Evolutionary conservation across 495 filamentous ascomycete genomes (phyloP).

Genomic region (Halenospora varia): DNA sequence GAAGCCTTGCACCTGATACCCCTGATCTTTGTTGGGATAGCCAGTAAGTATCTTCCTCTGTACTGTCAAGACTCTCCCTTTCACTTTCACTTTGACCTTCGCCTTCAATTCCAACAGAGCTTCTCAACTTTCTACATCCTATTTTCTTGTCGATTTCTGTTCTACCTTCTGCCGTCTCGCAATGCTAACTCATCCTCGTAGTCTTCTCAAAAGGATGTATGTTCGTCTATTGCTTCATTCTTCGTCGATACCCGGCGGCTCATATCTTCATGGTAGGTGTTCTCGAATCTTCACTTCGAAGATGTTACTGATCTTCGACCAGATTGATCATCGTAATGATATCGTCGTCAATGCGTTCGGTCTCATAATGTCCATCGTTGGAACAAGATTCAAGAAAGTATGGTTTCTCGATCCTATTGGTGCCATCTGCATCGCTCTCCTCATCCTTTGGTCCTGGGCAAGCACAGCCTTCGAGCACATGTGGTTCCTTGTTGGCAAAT

Average conservation of each 20-base stretch:
- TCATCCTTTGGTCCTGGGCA: constrained; percentile 53
- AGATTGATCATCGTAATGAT: constrained; percentile 52
- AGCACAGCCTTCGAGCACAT: constrained; percentile 53
- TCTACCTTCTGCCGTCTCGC: too few relatives aligned
- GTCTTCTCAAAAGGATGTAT: constrained; percentile 43
- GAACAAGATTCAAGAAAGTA: constrained; percentile 37
- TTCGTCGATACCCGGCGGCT: constrained; percentile 49
- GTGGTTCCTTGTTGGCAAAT: constrained; percentile 52
- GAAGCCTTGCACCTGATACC: constrained; percentile 44
- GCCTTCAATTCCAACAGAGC: background rate
- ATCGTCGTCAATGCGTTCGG: constrained; percentile 52
- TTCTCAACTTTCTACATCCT: background rate
- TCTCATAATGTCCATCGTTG: constrained; percentile 49
- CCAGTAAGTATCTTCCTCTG: constrained; percentile 34
- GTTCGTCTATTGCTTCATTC: constrained; percentile 47
- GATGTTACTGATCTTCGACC: constrained; percentile 11
- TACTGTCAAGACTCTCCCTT: background rate
- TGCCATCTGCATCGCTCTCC: constrained; percentile 48
- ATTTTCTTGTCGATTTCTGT: too few relatives aligned
- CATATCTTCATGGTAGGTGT: constrained; percentile 46
- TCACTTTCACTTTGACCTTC: background rate
- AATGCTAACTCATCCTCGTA: constrained; percentile 11
- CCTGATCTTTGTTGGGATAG: constrained; percentile 45
- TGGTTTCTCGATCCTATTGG: constrained; percentile 55
- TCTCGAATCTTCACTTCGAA: background rate